A percentile compares a stretch with the other conserved stretches of the same genome.
These are phyloP conservation scores for Botrytis fragariae DNA, from an alignment of 2,329 filamentous ascomycete species.

Conservation along the genomic window DNA sequence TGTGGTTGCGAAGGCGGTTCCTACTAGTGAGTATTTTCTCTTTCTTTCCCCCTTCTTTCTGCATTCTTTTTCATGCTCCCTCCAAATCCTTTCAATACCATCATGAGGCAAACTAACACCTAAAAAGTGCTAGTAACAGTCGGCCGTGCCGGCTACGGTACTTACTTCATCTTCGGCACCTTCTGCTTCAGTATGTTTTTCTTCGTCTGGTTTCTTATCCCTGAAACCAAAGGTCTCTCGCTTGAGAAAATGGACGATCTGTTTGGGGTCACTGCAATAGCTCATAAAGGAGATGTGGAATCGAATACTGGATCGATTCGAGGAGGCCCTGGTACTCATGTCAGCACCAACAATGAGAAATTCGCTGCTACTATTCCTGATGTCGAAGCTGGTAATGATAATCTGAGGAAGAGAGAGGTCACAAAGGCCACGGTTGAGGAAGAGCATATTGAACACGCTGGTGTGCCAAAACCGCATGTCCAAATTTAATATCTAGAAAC, in stretches of 20 bases:
- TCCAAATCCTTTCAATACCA: not conserved
- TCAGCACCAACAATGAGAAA: not conserved
- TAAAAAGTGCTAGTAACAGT: constrained; percentile 47
- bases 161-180: constrained; percentile 62
- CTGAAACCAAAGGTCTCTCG: constrained; percentile 65
- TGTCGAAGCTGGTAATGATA: not conserved
- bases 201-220: constrained; percentile 43
- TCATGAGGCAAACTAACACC: not conserved
- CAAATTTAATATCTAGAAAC: not conserved
- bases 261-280: constrained; percentile 13
- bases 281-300: constrained; percentile 11
- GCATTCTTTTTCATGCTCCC: too few species aligned
- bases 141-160: constrained; percentile 46
- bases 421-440: not conserved
- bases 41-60: not conserved
- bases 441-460: not conserved
- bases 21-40: constrained; percentile 48
- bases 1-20: constrained; percentile 64
- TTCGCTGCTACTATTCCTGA: not conserved
- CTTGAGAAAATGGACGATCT: constrained; percentile 48
- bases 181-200: constrained; percentile 61
- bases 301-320: not conserved
- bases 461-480: not conserved
- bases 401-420: not conserved
- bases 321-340: not conserved